Base-by-base conservation (phyloP, 192 early-diverging fungal genomes). In the Gigaspora rosea region DNA sequence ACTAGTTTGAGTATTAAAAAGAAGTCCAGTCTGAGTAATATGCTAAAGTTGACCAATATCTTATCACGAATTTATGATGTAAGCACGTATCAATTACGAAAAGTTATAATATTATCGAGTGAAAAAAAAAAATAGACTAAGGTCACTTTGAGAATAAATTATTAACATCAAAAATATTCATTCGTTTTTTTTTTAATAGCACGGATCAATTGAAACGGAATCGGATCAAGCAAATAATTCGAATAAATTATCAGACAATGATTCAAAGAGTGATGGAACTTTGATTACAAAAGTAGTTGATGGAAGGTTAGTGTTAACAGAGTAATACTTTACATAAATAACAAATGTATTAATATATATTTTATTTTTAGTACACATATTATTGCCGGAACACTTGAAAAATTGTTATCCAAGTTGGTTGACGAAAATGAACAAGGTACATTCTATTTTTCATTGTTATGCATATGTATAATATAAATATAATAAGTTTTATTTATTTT, bases 351-450 rank as follows among this genome's bases (percentile, higher is more conserved):
- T 41, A 41, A 41, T 41, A 41, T 41, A 41, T 51, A 20, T 6
- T 12, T n/a, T 10, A n/a, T 41, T 56, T 56, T 41, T 57, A 75
- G 75, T 12, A 47, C 62, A 18, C 86, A 87, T 41, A 84, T 93
- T 22, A 81, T 92, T 13, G 84, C 86, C 2, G 92, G 88, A n/a
- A 84, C 88, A 20, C 47, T 87, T 6, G 90, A 92, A 27, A 91
- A 90, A 46, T 66, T 93, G 46, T 82, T 93, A 65, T 77, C 85
- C 54, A 79, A 86, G 76, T 70, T 93, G 48, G 90, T 88, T 4
- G 88, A 92, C 59, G 89, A 89, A 80, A 85, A 87, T 61, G 72
- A 81, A 12, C 90, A 91, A 81, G 90, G 87, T 90, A 81, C 16
- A 46, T n/a, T n/a, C 2, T 36, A 18, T 66, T 6, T n/a, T 41